Base-by-base conservation (phyloP, 345 rosid species). In the Eucalyptus pumila region DNA sequence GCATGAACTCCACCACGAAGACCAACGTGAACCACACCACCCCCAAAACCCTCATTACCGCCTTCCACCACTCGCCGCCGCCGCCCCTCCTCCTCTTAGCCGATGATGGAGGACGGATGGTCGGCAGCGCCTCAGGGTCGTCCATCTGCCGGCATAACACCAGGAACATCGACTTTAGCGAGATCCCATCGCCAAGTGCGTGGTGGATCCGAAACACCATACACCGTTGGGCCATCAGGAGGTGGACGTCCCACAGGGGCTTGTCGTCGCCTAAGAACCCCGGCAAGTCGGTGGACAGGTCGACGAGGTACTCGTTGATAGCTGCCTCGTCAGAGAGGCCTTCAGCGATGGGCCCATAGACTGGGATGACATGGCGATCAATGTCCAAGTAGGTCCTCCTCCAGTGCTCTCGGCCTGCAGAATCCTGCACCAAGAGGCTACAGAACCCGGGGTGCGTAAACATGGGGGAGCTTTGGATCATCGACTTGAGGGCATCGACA, bases 171-270 rank as follows among this genome's bases (percentile, higher is more conserved):
- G 96, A 93, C 94, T 93, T 91, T 89, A 95, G 86, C 65, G 95
- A 94, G 26, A 94, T 89, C 87, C 96, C 96, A 19, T 96, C 96
- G 1, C 98, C 96, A 11, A 96, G 87, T 5, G 96, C 92, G 69
- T 95, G 95, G 52, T 96, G 96, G 54, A 95, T 72, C 89, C 98
- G 87, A 67, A 95, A 81, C 26, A 96, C 89, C 27, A 49, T 17
- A 58, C 95, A 92, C 40, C 87, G 90, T 16, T 91, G 92, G 11
- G 90, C 91, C 87, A 14, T 21, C 89, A 95, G 34, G 44, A 95
- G 26, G 67, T 94, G 96, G 56, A 94, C 21, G 45, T 95, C 97
- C 96, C 97, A 94, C 90, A 95, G 88, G 6, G 96, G 97, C 87
- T 94, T 94, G 56, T 94, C 93, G 6, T 30, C 19, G 23, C 91